A percentile compares a stretch with the other conserved stretches of the same genome.
phyloP scores from a whole-genome alignment of 2,329 filamentous ascomycete genomes.

The Nemania abortiva region DNA sequence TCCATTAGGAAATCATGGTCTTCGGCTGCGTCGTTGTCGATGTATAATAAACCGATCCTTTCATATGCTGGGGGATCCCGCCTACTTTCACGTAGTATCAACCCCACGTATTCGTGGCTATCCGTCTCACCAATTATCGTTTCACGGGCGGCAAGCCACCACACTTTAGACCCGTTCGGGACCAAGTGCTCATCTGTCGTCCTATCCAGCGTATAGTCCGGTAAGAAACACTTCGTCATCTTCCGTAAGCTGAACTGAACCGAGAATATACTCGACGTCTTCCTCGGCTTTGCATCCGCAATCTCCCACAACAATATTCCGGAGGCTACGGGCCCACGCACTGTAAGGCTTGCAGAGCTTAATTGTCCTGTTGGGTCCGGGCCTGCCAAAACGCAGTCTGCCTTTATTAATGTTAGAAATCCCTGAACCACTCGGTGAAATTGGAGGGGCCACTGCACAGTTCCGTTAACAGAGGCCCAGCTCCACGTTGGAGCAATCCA shows the following conservation, averaged over 20 bases:
- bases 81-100: background rate
- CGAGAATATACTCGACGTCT: slow-evolving; percentile 13
- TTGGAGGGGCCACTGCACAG: background rate
- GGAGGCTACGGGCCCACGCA: background rate
- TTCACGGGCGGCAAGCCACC: background rate
- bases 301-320: slow-evolving; percentile 3
- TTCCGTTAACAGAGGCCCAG: background rate
- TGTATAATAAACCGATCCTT: background rate
- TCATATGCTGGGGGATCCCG: background rate
- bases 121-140: background rate
- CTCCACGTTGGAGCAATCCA: slow-evolving; percentile 13
- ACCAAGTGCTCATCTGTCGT: background rate
- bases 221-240: background rate
- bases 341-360: background rate
- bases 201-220: background rate
- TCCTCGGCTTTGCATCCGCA: background rate
- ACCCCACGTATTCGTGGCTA: background rate
- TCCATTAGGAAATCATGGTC: slow-evolving; percentile 8
- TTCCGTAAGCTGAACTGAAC: background rate
- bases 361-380: slow-evolving; percentile 12
- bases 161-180: background rate
- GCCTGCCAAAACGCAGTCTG: background rate
- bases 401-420: background rate
- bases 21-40: background rate
- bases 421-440: background rate